Conservation (phyloP, 768 basidiomycete species). For the Peribolospora baueri region DNA sequence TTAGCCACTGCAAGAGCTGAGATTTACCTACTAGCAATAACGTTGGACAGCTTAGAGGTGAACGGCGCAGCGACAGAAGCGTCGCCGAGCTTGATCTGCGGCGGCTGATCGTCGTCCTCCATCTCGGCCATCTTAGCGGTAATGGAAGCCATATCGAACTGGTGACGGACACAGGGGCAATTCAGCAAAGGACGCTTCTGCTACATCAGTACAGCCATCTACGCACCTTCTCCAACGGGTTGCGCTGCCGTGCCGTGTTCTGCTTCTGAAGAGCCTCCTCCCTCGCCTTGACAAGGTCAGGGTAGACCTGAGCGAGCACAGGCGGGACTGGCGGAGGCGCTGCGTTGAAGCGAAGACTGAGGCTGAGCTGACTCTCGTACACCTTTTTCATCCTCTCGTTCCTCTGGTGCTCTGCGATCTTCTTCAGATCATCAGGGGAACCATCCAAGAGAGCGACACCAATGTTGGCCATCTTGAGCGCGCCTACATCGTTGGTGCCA, state of each 20-base stretch:
- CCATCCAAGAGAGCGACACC: conserved; percentile 84
- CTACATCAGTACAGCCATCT: background rate
- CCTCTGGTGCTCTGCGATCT: conserved; percentile 77
- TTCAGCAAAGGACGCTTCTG: background rate
- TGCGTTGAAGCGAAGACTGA: conserved; percentile 72
- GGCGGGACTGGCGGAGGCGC: conserved; percentile 80
- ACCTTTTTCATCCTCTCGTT: conserved; percentile 83
- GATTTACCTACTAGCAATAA: conserved; percentile 56
- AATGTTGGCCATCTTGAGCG: conserved; percentile 91
- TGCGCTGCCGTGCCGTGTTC: conserved; percentile 42
- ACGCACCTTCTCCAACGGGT: conserved; percentile 72
- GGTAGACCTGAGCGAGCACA: conserved; percentile 63
- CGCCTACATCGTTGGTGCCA: conserved; percentile 96
- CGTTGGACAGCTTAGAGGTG: conserved; percentile 93
- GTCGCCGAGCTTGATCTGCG: conserved; percentile 98
- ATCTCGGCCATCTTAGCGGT: conserved; percentile 70
- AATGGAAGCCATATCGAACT: conserved; percentile 58
- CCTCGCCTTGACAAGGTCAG: conserved; percentile 75
- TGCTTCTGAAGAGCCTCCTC: conserved; percentile 46
- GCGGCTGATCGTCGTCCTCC: conserved; percentile 77
- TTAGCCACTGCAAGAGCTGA: background rate
- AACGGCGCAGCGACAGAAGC: conserved; percentile 97
- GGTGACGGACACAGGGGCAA: background rate
- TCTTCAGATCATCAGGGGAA: conserved; percentile 67
- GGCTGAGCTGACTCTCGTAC: conserved; percentile 80